Evolutionary conservation across 2,329 filamentous ascomycete species (phyloP).

Genomic region (Falciphora oryzae): DNA sequence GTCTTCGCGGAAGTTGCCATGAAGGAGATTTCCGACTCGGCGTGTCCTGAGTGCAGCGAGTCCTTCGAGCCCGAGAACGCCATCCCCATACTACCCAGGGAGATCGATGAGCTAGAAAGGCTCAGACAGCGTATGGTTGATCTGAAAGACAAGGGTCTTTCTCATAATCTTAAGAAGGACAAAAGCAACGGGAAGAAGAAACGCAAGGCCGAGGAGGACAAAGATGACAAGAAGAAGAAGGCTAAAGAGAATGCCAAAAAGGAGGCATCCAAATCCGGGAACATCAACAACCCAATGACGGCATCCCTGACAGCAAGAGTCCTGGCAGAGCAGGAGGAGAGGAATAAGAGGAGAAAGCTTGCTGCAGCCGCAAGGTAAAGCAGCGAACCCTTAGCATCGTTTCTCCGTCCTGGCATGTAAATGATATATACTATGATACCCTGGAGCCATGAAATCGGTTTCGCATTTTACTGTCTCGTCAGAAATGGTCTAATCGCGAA

Average conservation of each 20-base stretch:
- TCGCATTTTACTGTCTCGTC: neutral
- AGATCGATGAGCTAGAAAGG: slow-evolving; percentile 62
- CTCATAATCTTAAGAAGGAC: slow-evolving; percentile 85
- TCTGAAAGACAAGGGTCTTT: slow-evolving; percentile 66
- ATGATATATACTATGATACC: slow-evolving; percentile 11
- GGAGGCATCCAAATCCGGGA: slow-evolving; percentile 21
- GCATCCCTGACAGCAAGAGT: slow-evolving; percentile 83
- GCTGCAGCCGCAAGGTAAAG: slow-evolving; percentile 33
- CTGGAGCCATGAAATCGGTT: neutral
- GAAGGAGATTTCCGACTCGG: slow-evolving; percentile 64
- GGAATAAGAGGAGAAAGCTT: slow-evolving; percentile 72
- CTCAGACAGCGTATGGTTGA: slow-evolving; percentile 61
- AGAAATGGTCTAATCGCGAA: neutral
- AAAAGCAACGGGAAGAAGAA: slow-evolving; percentile 34
- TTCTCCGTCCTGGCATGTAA: slow-evolving; percentile 3
- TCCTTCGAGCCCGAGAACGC: slow-evolving; percentile 68
- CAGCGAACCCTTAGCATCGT: slow-evolving; percentile 1
- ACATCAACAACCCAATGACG: slow-evolving; percentile 85
- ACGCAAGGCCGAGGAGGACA: slow-evolving; percentile 34
- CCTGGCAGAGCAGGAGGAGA: slow-evolving; percentile 76
- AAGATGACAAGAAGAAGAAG: slow-evolving; percentile 25
- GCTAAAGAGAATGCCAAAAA: slow-evolving; percentile 16
- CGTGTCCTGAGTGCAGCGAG: slow-evolving; percentile 68
- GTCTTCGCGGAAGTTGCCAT: slow-evolving; percentile 85
- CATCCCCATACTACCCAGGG: slow-evolving; percentile 72